Evolutionary conservation across 208 protist genomes (phyloP).

Genomic region (Leishmania aethiopica): DNA sequence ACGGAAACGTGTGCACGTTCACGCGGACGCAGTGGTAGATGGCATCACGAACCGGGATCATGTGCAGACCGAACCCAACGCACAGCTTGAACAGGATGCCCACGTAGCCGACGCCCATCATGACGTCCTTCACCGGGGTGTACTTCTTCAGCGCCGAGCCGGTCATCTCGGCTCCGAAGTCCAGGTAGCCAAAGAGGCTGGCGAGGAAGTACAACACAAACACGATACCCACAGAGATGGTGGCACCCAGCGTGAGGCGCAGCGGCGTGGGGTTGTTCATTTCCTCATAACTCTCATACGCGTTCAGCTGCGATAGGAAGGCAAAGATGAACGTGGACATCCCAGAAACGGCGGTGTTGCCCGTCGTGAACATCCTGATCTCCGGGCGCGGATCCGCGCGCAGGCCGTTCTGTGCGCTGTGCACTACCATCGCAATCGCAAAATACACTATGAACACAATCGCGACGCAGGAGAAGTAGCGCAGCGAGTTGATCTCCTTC

Average conservation of each 20-base stretch:
- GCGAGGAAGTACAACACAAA: conserved; percentile 73
- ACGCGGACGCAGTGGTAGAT: conserved; percentile 56
- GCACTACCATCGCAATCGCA: conserved; percentile 63
- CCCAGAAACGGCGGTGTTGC: conserved; percentile 53
- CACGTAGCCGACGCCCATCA: conserved; percentile 62
- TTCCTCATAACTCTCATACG: conserved; percentile 66
- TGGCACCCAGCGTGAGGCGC: conserved; percentile 53
- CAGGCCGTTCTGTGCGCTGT: conserved; percentile 46
- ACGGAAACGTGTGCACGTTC: conserved; percentile 45
- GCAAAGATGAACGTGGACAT: conserved; percentile 76
- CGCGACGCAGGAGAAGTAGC: conserved; percentile 63
- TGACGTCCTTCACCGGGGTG: conserved; percentile 49
- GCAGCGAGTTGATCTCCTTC: conserved; percentile 85
- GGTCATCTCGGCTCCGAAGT: conserved; percentile 57
- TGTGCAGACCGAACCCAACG: conserved; percentile 65
- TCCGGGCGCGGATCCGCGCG: conserved; percentile 38
- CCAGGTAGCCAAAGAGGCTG: conserved; percentile 80
- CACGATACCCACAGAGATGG: conserved; percentile 46
- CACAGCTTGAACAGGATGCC: conserved; percentile 76
- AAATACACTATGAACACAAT: conserved; percentile 78
- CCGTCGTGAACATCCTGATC: conserved; percentile 49
- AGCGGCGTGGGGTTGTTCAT: conserved; percentile 52
- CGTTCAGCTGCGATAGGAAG: conserved; percentile 77
- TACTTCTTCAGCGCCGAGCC: conserved; percentile 66
- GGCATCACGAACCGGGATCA: conserved; percentile 66